Evolutionary conservation across 257 asterid species (phyloP).

Genomic region (Hygrophila difformis): DNA sequence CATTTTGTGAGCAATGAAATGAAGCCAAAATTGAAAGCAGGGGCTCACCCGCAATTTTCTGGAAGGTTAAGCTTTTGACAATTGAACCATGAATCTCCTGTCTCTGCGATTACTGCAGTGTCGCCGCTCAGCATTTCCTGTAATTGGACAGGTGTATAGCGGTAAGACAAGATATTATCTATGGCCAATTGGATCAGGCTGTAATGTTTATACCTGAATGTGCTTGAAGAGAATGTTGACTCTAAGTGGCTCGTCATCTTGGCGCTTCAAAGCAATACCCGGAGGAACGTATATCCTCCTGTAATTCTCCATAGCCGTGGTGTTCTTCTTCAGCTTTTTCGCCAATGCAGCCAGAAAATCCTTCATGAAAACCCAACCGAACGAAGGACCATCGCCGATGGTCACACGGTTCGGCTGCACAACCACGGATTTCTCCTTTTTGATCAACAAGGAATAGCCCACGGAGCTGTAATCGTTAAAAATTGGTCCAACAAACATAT

Average conservation of each 20-base stretch:
- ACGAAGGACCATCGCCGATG: conserved; percentile 51
- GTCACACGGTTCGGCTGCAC: conserved; percentile 78
- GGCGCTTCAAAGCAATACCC: conserved; percentile 42
- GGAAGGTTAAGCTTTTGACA: conserved; percentile 86
- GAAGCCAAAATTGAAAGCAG: no score
- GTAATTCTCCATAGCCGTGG: conserved; percentile 57
- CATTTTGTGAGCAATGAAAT: no score
- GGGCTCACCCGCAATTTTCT: conserved; percentile 66
- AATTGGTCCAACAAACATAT: conserved; percentile 67
- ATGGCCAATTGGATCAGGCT: no score
- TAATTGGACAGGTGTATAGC: no score
- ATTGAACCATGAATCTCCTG: conserved; percentile 80
- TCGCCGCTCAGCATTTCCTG: conserved; percentile 54
- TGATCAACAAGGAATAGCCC: conserved; percentile 75
- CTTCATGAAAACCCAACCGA: conserved; percentile 71
- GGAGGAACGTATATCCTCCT: conserved; percentile 59
- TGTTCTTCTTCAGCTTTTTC: conserved; percentile 35
- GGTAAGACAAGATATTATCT: no score
- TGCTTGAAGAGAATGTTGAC: conserved; percentile 70
- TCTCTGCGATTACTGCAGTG: conserved; percentile 64
- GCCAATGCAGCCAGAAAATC: conserved; percentile 49
- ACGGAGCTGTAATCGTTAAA: conserved; percentile 80
- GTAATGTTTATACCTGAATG: conserved; percentile 8
- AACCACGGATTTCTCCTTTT: conserved; percentile 58
- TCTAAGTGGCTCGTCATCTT: conserved; percentile 52